Conservation (phyloP, 2,329 filamentous ascomycete genomes). For the Xylaria sp. region DNA sequence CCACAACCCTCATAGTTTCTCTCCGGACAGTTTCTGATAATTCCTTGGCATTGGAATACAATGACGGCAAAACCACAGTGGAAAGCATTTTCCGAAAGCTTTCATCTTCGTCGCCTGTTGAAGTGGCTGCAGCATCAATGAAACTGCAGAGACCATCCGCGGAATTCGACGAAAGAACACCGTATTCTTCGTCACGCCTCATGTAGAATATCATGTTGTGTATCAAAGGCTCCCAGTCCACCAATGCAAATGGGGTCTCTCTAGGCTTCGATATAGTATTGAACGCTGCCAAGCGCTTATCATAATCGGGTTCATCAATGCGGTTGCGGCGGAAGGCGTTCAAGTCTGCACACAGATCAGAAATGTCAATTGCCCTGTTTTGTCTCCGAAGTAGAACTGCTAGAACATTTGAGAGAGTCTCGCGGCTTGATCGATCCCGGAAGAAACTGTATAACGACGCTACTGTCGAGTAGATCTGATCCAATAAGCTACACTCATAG, state of each 20-base stretch:
- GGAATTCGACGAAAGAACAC: slow-evolving; percentile 82
- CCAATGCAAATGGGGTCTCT: slow-evolving; percentile 69
- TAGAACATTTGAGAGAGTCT: slow-evolving; percentile 78
- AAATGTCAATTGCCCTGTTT: slow-evolving; percentile 68
- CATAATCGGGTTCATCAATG: slow-evolving; percentile 89
- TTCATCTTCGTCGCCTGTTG: slow-evolving; percentile 55
- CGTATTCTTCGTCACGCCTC: slow-evolving; percentile 86
- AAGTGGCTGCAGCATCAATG: slow-evolving; percentile 70
- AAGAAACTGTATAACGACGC: slow-evolving; percentile 91
- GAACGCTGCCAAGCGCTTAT: slow-evolving; percentile 82
- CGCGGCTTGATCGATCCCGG: slow-evolving; percentile 80
- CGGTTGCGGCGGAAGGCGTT: slow-evolving; percentile 80
- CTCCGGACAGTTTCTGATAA: slow-evolving; percentile 84
- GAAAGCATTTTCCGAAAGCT: slow-evolving; percentile 70
- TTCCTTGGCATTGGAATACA: slow-evolving; percentile 81
- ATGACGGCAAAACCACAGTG: slow-evolving; percentile 75
- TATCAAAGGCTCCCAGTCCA: slow-evolving; percentile 87
- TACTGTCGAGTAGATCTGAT: slow-evolving; percentile 77
- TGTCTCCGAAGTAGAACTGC: slow-evolving; percentile 75
- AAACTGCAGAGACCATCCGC: slow-evolving; percentile 84
- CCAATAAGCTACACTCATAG: slow-evolving; percentile 67
- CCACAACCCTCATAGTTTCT: slow-evolving; percentile 84
- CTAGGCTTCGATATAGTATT: slow-evolving; percentile 73
- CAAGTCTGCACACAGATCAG: slow-evolving; percentile 78
- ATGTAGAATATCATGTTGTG: slow-evolving; percentile 92